A percentile compares a stretch with the other conserved stretches of the same genome.
phyloP scores from a whole-genome alignment of 257 asterid genomes.

The Solanum arcanum region DNA sequence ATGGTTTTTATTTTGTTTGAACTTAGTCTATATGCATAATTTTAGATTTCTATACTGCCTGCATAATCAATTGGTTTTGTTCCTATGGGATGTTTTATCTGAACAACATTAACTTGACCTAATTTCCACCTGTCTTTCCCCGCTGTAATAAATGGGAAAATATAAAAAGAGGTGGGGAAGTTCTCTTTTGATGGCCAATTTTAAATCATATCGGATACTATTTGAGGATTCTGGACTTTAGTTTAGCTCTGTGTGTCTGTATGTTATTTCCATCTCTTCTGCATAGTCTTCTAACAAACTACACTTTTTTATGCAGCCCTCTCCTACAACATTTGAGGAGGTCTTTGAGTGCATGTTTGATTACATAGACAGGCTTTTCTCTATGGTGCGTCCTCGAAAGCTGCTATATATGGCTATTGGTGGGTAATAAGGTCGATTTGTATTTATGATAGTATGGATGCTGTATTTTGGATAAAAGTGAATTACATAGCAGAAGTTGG shows the following conservation, averaged over 20 bases:
- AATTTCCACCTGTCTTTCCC: neutral
- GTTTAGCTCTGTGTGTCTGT: neutral
- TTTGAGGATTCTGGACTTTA: neutral
- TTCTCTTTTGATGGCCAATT: neutral
- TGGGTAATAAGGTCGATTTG: neutral
- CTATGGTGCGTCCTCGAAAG: constrained; percentile 43
- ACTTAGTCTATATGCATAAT: neutral
- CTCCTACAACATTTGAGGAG: constrained; percentile 44
- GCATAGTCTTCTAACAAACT: neutral
- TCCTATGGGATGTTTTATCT: neutral
- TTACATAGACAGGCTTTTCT: constrained; percentile 36
- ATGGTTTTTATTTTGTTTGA: neutral
- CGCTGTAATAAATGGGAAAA: neutral
- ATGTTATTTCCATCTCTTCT: neutral
- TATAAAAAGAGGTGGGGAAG: neutral
- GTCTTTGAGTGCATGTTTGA: constrained; percentile 30
- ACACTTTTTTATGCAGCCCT: constrained; percentile 1
- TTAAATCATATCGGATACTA: neutral
- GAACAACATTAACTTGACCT: neutral
- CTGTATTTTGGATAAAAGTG: neutral
- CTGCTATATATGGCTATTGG: constrained; percentile 58
- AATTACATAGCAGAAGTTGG: neutral
- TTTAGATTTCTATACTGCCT: neutral
- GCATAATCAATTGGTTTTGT: neutral
- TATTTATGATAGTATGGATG: neutral